Conservation (phyloP, 805 yeast genomes). For the Starmerella powellii region DNA sequence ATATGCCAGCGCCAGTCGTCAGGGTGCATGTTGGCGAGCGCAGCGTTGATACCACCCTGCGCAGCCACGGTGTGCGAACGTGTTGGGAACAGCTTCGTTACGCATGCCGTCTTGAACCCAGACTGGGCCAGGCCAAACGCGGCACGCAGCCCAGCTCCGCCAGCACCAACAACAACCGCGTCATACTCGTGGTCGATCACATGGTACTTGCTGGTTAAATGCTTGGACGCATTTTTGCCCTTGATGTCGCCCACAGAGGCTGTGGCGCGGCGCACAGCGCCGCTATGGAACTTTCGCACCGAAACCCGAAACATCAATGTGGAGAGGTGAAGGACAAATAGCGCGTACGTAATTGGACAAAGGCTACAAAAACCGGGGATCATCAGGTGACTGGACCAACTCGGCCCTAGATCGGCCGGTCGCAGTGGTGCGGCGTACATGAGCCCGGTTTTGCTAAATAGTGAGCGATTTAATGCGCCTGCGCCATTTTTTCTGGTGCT, state of each 20-base stretch:
- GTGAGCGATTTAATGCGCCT: no score
- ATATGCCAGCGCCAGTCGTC: slow-evolving; percentile 99
- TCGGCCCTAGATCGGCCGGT: no score
- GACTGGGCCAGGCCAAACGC: slow-evolving; percentile 96
- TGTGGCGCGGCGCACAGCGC: slow-evolving; percentile 13
- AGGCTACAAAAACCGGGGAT: not conserved
- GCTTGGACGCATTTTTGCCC: slow-evolving; percentile 39
- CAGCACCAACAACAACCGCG: slow-evolving; percentile 96
- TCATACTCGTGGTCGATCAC: slow-evolving; percentile 96
- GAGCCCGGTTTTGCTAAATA: no score
- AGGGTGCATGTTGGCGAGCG: slow-evolving; percentile 94
- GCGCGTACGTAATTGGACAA: not conserved
- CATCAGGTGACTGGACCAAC: not conserved
- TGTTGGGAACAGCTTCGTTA: slow-evolving; percentile 92
- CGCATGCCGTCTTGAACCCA: slow-evolving; percentile 95
- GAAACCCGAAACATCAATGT: slow-evolving; percentile 10
- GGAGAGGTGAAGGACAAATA: not conserved
- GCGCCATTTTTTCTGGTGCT: no score
- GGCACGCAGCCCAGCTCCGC: slow-evolving; percentile 98
- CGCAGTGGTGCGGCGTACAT: no score
- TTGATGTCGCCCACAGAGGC: slow-evolving; percentile 30
- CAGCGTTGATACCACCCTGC: slow-evolving; percentile 99
- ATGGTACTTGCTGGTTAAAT: slow-evolving; percentile 62
- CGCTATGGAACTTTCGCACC: slow-evolving; percentile 17
- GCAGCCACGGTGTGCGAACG: slow-evolving; percentile 99